A percentile compares a stretch with the other conserved stretches of the same genome.
phyloP scores from a whole-genome alignment of 257 asterid genomes.

The Marsdenia floribunda region DNA sequence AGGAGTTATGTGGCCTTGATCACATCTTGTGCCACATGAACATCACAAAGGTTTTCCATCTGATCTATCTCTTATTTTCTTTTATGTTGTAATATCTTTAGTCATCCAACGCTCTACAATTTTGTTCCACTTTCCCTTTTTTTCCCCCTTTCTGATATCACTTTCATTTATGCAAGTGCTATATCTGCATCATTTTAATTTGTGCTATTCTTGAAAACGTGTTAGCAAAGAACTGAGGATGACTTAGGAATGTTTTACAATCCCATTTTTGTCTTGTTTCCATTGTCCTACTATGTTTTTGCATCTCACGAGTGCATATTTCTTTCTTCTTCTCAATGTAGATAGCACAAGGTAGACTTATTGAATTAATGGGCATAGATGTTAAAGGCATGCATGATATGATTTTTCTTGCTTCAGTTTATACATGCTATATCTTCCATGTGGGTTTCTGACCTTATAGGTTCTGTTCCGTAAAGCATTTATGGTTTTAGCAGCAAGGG shows the following conservation, averaged over 20 bases:
- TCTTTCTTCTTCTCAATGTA: background rate
- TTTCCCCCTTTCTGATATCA: background rate
- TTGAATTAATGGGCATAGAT: background rate
- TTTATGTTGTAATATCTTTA: background rate
- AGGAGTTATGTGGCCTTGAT: background rate
- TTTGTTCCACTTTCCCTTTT: background rate
- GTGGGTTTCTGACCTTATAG: background rate
- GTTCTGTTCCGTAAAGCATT: background rate
- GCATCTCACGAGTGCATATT: background rate
- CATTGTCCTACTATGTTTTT: background rate
- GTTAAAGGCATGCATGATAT: background rate
- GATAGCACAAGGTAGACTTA: background rate
- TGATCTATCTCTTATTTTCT: background rate
- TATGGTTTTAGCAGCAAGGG: conserved; percentile 11
- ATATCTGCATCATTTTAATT: background rate
- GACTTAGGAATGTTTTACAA: background rate
- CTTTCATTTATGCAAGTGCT: background rate
- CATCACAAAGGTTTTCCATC: conserved; percentile 1
- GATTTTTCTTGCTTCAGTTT: background rate
- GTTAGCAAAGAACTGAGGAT: background rate
- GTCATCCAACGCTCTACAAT: background rate
- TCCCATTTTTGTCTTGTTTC: background rate
- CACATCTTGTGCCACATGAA: background rate
- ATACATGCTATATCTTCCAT: background rate
- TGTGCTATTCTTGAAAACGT: background rate